These are phyloP conservation scores for Neurospora sp. DNA, from an alignment of 495 filamentous ascomycete genomes.

Conservation along the genomic window DNA sequence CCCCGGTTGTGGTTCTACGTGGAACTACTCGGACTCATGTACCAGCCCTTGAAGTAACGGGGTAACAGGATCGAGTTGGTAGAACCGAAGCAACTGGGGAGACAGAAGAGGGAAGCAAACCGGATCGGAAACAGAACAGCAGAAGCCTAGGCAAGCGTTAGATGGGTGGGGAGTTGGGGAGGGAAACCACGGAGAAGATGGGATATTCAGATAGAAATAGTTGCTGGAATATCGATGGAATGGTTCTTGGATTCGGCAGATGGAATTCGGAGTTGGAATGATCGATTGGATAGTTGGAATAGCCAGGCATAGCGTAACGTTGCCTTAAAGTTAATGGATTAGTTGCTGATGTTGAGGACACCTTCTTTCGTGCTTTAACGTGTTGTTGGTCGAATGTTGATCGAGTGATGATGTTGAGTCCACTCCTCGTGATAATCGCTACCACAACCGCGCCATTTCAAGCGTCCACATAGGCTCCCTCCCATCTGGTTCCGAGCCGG, in stretches of 20 bases:
- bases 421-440: background rate
- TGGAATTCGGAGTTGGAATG: background rate
- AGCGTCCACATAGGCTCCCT: background rate
- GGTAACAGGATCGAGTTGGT: background rate
- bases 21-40: background rate
- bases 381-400: too few species aligned
- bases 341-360: too few species aligned
- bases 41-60: background rate
- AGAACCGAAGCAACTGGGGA: background rate
- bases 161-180: background rate
- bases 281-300: background rate
- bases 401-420: background rate
- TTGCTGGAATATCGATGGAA: background rate
- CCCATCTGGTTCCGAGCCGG: background rate
- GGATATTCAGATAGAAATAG: background rate
- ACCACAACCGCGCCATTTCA: background rate
- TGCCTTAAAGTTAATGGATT: background rate
- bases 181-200: too few species aligned
- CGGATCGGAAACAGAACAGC: background rate
- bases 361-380: too few species aligned
- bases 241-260: background rate
- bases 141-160: background rate
- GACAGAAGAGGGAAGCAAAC: background rate
- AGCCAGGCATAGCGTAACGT: background rate
- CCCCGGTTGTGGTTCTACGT: background rate